Percentiles rank a stretch among this genome's conserved stretches.
These are phyloP conservation scores for Quambalaria eucalypti DNA, from an alignment of 1,284 basidiomycete genomes.

Conservation along the genomic window DNA sequence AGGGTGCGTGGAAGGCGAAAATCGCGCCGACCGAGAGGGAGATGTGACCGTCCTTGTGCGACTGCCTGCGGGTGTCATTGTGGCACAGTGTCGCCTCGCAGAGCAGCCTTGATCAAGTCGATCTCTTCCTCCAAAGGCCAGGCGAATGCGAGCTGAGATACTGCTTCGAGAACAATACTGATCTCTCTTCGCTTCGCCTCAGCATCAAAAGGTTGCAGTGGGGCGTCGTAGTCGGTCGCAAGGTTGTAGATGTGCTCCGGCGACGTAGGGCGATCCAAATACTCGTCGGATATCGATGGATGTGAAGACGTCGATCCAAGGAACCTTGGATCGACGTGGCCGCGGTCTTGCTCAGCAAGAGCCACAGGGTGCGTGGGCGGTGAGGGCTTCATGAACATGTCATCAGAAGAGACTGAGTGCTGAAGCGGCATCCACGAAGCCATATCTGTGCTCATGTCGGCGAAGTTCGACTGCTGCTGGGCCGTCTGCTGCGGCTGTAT, in stretches of 20 bases:
- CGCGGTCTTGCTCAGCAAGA: not conserved
- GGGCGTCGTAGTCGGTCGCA: conserved; percentile 1
- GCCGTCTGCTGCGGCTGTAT: not conserved
- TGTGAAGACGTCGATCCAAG: not conserved
- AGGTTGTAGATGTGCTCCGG: conserved; percentile 15
- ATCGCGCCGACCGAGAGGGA: too few species aligned
- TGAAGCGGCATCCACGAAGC: not conserved
- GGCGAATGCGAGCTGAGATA: conserved; percentile 39
- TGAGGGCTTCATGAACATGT: conserved; percentile 1
- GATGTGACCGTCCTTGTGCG: too few species aligned
- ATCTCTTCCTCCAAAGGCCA: conserved; percentile 38
- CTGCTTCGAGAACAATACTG: conserved; percentile 25
- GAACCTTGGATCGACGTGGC: not conserved
- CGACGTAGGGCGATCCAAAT: conserved; percentile 3
- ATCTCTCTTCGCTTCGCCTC: conserved; percentile 34
- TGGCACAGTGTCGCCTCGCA: conserved; percentile 6
- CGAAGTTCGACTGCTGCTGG: conserved; percentile 1
- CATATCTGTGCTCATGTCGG: not conserved
- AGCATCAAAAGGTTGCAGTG: conserved; percentile 20
- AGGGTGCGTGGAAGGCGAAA: too few species aligned
- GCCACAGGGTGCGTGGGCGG: conserved; percentile 1
- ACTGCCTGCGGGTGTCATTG: too few species aligned
- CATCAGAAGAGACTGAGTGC: not conserved
- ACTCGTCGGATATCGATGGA: not conserved
- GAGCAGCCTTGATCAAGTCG: conserved; percentile 23